phyloP scores from a whole-genome alignment of 169 alveolate genomes.

The Plasmodium blacklocki region DNA sequence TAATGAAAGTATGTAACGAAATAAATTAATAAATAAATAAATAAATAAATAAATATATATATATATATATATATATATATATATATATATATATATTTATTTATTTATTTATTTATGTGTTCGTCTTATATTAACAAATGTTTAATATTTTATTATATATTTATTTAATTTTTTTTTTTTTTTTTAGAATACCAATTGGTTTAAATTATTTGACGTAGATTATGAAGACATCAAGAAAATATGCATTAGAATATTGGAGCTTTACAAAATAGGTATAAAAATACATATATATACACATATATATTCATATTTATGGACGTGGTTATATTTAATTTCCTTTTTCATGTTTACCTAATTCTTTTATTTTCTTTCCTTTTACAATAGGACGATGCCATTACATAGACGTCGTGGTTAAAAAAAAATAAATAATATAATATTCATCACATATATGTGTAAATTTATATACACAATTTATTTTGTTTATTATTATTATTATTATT shows the following conservation, averaged over 20 bases:
- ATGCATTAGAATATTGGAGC: constrained; percentile 80
- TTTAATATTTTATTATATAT: background rate
- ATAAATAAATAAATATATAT: background rate
- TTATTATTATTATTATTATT: no score
- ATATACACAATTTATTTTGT: no score
- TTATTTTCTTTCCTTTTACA: background rate
- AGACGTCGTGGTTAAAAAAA: constrained; percentile 40
- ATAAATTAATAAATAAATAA: background rate
- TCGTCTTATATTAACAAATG: background rate
- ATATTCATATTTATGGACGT: background rate
- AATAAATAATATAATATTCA: background rate
- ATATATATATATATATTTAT: background rate
- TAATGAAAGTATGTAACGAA: constrained; percentile 68
- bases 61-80: constrained; percentile 6
- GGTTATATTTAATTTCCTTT: background rate
- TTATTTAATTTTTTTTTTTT: background rate
- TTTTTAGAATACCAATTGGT: constrained; percentile 79
- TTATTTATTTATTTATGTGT: background rate
- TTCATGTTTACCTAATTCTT: background rate
- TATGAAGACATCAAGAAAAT: constrained; percentile 82
- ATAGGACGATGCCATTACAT: constrained; percentile 71
- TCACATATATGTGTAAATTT: no score
- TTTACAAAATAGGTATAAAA: constrained; percentile 74
- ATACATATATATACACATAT: background rate
- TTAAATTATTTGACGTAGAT: constrained; percentile 82